Evolutionary conservation across 495 filamentous ascomycete genomes (phyloP), one percentile per base, ranked within the genome.

Genomic region (Neurospora intermedia): DNA sequence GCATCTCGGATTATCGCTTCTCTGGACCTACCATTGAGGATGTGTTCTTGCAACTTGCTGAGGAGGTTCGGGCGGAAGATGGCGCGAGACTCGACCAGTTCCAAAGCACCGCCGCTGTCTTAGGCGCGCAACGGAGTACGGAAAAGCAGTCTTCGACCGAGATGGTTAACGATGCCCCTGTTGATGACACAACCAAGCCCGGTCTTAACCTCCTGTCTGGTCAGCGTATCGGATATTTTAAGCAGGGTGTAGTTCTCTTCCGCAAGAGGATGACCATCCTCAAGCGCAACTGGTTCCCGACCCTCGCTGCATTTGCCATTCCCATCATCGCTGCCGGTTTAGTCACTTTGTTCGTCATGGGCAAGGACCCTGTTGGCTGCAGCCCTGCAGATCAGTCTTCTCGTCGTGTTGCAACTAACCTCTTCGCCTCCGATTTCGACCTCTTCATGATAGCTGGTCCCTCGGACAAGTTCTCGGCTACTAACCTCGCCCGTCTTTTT

Each of bases 1-100:
- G 87, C 1, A 85, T 92, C 46, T 82, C 83, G 1, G 90, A 94
- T 42, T 94, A 94, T 78, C 89, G 91, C 69, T 89, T 96, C 48
- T 90, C 88, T 40, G 93, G 93, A 0, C 94, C 94, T 4, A 95
- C 92, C 0, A 94, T 97, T 73, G 93, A 94, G 78, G 92, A 94
- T 76, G 91, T 96, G 0, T 97, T 97, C 80, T 81, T 96, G 72
- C 91, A 92, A 73, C 86, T 96, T 42, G 93, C 93, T 1, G 91
- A 91, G 71, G 92, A 95, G 78, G 82, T 88, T 71, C 78, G 79
- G 66, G 79, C 78, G 6, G 84, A 87, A 74, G 73, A 72, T 45
- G 71, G 72, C 40, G 72, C 39, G 6, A 46, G 70, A 42, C 70
- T 70, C 46, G 72, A 77, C 35, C 43, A 31, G n/a, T 43, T 75